These are phyloP conservation scores for Quercus tomentella DNA, from an alignment of 331 rosid genomes.

Conservation along the genomic window DNA sequence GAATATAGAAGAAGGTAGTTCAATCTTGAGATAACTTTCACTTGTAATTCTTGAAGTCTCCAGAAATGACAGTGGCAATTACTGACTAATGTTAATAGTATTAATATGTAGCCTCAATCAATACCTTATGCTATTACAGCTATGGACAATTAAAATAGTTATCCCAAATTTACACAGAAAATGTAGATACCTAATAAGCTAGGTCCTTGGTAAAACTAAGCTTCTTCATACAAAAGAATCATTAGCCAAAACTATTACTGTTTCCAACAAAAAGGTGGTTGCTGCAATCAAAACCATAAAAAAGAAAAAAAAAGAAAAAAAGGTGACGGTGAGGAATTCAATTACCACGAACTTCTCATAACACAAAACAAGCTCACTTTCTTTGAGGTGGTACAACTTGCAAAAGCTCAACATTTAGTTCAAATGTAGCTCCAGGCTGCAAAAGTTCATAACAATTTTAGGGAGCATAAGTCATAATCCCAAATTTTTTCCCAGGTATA, in stretches of 20 bases:
- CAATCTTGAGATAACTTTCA: too few relatives aligned
- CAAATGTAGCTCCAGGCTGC: slow-evolving; percentile 96
- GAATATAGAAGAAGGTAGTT: too few relatives aligned
- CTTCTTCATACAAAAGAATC: background rate
- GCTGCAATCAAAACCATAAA: background rate
- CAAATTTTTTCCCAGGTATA: background rate
- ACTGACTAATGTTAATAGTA: background rate
- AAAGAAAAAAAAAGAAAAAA: background rate
- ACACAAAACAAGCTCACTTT: slow-evolving; percentile 16
- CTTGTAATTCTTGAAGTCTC: too few relatives aligned
- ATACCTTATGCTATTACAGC: background rate
- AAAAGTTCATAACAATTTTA: slow-evolving; percentile 22
- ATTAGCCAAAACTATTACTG: background rate
- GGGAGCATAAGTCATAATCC: background rate
- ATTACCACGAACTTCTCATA: background rate
- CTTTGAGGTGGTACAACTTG: slow-evolving; percentile 42
- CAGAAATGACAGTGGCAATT: too few relatives aligned
- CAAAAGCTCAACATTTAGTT: slow-evolving; percentile 82
- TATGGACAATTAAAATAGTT: background rate
- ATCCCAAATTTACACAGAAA: background rate
- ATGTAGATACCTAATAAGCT: background rate
- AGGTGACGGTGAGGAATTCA: background rate
- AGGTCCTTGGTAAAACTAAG: background rate
- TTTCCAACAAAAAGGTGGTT: background rate
- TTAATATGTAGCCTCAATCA: background rate